Base-by-base conservation (phyloP, 306 rosid species). In the Glycine soja region DNA sequence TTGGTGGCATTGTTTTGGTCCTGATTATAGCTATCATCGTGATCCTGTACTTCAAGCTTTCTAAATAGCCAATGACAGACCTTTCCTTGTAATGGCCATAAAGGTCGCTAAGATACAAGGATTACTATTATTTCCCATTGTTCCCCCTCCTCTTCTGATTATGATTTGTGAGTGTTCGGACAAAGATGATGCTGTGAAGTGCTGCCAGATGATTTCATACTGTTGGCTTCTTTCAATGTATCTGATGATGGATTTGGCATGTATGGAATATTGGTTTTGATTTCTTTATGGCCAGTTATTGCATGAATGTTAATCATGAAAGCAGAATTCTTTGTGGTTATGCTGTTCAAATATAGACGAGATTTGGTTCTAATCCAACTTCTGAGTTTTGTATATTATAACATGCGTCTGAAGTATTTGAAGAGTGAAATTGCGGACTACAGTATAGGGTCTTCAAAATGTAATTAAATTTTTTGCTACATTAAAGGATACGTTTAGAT, bases 11-110 rank as follows among this genome's bases (percentile, higher is more conserved):
- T 51, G 70, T 93, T 30, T 79, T 80, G 34, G 92, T 87, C 46
- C 92, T 95, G 67, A 86, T 95, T 84, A 10, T 95, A 47, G 97
- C 87, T 5, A 87, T 95, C 58, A 40, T 68, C 84, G 62, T 88
- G 85, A 87, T 95, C 83, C 85, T 95, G 82, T 95, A 91, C 90
- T 91, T 95, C 85, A 93, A 95, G 85, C 97, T 95, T 69, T n/a
- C 72, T 6, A 88, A 85, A 61, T 95, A 93, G 86, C 8, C 52
- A 43, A 47, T 75, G 71, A 32, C 24, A 5, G 43, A 54, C 38
- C 2, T 63, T 47, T 72, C 66, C 15, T 81, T 32, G 38, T 72
- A 70, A 50, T 81, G 85, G 85, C 75, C 88, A 82, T 75, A 64
- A 58, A 71, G 82, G 78, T 79, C 70, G 58, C 43, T 2, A 14